phyloP scores from a whole-genome alignment of 2,329 filamentous ascomycete genomes.

The Fusarium goolgardi region DNA sequence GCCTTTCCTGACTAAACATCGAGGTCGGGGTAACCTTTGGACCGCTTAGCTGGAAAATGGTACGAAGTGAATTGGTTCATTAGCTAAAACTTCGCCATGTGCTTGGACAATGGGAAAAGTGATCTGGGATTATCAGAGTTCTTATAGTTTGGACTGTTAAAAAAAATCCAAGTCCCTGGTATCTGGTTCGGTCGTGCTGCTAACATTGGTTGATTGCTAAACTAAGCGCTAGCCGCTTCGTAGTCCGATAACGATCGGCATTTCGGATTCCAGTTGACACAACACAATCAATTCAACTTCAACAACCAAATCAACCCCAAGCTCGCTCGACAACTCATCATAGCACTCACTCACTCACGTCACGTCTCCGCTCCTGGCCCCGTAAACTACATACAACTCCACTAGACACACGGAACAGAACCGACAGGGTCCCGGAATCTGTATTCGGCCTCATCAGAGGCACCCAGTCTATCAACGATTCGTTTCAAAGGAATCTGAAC shows the following conservation, averaged over 20 bases:
- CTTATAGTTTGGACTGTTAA: neutral
- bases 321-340: conserved; percentile 12
- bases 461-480: neutral
- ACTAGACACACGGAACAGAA: conserved; percentile 20
- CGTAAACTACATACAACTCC: conserved; percentile 15
- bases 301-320: conserved; percentile 20
- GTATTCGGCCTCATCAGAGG: conserved; percentile 9
- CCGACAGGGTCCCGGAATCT: conserved; percentile 11
- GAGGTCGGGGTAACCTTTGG: neutral
- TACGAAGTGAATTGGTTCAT: neutral
- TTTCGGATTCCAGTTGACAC: conserved; percentile 6
- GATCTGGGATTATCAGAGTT: neutral
- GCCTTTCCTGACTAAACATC: conserved; percentile 6
- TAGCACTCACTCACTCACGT: neutral
- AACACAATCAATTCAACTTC: conserved; percentile 15
- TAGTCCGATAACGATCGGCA: conserved; percentile 21
- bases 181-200: neutral
- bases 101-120: neutral
- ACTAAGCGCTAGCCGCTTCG: conserved; percentile 28
- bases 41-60: neutral
- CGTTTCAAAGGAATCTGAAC: neutral
- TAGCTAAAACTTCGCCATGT: no score
- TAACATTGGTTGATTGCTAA: conserved; percentile 28
- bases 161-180: neutral
- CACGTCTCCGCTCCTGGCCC: conserved; percentile 17